A percentile compares a stretch with the other conserved stretches of the same genome.
These are phyloP conservation scores for Colletotrichum endophyticum DNA, from an alignment of 2,329 filamentous ascomycete species.

Conservation along the genomic window DNA sequence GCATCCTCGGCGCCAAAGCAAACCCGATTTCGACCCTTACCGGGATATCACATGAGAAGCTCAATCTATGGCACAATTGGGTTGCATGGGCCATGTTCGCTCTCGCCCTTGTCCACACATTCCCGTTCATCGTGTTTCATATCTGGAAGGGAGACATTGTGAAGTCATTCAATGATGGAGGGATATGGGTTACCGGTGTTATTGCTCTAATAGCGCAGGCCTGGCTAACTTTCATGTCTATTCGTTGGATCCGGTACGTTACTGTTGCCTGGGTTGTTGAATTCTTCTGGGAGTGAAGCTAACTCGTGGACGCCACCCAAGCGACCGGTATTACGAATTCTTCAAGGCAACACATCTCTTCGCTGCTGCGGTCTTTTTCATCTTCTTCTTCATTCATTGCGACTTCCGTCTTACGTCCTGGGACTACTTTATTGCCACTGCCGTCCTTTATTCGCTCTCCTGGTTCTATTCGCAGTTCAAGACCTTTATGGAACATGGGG, in stretches of 20 bases:
- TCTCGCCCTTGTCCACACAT: conserved; percentile 62
- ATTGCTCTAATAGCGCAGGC: conserved; percentile 57
- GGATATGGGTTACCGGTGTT: conserved; percentile 61
- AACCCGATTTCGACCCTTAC: conserved; percentile 60
- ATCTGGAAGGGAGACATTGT: conserved; percentile 53
- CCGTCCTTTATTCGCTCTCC: conserved; percentile 30
- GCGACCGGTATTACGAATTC: conserved; percentile 62
- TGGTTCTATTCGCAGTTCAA: conserved; percentile 44
- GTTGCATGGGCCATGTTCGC: conserved; percentile 60
- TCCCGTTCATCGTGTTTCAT: conserved; percentile 62
- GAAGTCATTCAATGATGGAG: conserved; percentile 44
- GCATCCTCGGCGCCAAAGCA: conserved; percentile 55
- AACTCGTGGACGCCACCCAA: conserved; percentile 22
- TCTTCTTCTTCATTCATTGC: conserved; percentile 68
- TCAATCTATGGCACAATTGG: conserved; percentile 62
- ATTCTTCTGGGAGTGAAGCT: not conserved
- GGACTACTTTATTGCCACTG: conserved; percentile 67
- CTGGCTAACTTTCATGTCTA: conserved; percentile 58
- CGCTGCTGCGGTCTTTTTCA: conserved; percentile 56
- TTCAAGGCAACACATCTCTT: conserved; percentile 64
- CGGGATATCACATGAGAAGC: conserved; percentile 60
- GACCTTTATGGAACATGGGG: conserved; percentile 42
- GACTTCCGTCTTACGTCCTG: conserved; percentile 59
- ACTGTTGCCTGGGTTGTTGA: not conserved
- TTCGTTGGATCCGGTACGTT: conserved; percentile 52